A percentile compares a stretch with the other conserved stretches of the same genome.
Conservation (phyloP, 148 eudicot species). For the Tetragonia tetragonoides region DNA sequence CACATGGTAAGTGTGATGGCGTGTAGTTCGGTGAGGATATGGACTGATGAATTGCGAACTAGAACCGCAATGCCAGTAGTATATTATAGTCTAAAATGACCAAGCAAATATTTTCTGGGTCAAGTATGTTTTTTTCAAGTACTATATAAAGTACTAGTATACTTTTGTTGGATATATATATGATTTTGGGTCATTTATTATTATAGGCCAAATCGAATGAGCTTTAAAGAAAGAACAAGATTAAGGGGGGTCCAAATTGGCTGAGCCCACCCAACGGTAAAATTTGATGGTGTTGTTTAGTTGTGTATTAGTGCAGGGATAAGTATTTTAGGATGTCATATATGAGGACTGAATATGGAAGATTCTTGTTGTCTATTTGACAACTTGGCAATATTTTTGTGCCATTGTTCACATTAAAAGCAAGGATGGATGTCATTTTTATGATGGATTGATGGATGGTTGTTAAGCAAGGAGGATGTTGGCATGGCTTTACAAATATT, state of each 20-base stretch:
- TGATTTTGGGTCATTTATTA: neutral
- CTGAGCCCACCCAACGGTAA: neutral
- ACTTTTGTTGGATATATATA: neutral
- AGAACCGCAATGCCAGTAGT: neutral
- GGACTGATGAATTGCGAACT: neutral
- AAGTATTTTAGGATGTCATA: neutral
- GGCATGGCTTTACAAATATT: neutral
- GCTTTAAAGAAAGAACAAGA: too few species aligned
- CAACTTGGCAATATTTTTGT: neutral
- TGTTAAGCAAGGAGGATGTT: neutral
- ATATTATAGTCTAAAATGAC: neutral
- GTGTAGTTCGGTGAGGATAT: constrained; percentile 5
- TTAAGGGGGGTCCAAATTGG: neutral
- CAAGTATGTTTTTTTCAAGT: neutral
- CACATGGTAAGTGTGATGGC: constrained; percentile 12
- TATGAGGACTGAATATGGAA: neutral
- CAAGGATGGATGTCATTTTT: too few species aligned
- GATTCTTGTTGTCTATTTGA: neutral
- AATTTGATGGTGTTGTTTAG: neutral
- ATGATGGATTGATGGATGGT: neutral
- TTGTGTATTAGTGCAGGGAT: neutral
- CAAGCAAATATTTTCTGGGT: neutral
- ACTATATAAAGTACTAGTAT: too few species aligned
- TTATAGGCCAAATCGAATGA: too few species aligned
- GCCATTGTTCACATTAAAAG: neutral